A percentile compares a stretch with the other conserved stretches of the same genome.
phyloP scores from a whole-genome alignment of 1,284 basidiomycete genomes.

The Pseudozyma hubeiensis region DNA sequence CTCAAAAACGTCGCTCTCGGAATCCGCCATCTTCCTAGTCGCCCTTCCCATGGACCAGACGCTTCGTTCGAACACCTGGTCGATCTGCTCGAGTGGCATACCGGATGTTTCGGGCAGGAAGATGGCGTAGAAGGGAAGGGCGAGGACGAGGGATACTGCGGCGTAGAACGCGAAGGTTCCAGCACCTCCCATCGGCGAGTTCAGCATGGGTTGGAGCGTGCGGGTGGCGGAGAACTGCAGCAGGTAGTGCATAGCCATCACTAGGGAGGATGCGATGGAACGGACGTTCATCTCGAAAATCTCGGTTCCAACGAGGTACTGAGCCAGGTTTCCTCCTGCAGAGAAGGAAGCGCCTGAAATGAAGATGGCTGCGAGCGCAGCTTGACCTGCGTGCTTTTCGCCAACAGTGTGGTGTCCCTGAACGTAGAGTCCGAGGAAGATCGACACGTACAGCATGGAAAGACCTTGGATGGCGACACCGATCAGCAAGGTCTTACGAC shows the following conservation, averaged over 20 bases:
- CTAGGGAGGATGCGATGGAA: constrained; percentile 18
- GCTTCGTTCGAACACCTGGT: constrained; percentile 27
- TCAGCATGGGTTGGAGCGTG: constrained; percentile 35
- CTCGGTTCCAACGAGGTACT: constrained; percentile 35
- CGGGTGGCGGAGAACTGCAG: constrained; percentile 26
- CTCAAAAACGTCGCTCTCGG: not conserved
- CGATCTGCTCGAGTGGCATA: constrained; percentile 31
- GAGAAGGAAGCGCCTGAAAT: constrained; percentile 30
- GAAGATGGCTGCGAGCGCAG: constrained; percentile 29
- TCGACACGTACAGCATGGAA: constrained; percentile 33
- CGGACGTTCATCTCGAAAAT: constrained; percentile 35
- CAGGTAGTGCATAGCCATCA: constrained; percentile 37
- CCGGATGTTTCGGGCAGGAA: constrained; percentile 40
- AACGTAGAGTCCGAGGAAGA: constrained; percentile 35
- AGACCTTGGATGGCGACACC: constrained; percentile 24
- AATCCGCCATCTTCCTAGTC: not conserved
- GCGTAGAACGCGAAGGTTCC: constrained; percentile 35
- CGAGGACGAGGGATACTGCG: constrained; percentile 19
- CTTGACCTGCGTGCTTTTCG: constrained; percentile 21
- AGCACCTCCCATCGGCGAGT: constrained; percentile 24
- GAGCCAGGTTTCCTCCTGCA: constrained; percentile 36
- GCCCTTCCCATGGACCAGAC: constrained; percentile 24
- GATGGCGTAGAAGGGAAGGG: constrained; percentile 33
- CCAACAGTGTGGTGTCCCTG: constrained; percentile 22
- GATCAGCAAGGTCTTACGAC: constrained; percentile 28